Evolutionary conservation across 345 rosid species (phyloP), one percentile per base, ranked within the genome.

Genomic region (Populus alba): DNA sequence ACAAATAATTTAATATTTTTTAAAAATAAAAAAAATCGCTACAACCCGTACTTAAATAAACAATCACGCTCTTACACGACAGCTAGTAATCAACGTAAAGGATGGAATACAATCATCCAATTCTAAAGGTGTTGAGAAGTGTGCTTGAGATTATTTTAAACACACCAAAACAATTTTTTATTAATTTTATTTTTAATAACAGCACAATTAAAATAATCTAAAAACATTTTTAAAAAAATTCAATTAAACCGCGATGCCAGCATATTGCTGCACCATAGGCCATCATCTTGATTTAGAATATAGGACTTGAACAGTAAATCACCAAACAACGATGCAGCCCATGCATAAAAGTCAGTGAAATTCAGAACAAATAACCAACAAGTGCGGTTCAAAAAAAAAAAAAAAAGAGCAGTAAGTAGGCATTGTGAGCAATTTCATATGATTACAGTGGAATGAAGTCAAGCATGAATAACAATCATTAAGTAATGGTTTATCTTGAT

Each of bases 401-500:
- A 16, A 1, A n/a, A 47, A 47, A 47, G 1, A 5, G 5, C 18
- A 4, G 18, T 3, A 4, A 5, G 59, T 7, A 20, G 59, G 59
- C 59, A 53, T 53, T 20, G n/a, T 20, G 23, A 20, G 23, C 59
- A 5, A 20, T 53, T 20, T 53, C n/a, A 7, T 59, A 59, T 59
- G 65, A 59, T 59, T 23, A 59, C 29, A 59, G 9, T 59, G 65
- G 23, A 59, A 59, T 10, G 27, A 53, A 59, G 66, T 69, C 29
- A 5, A 74, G 67, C 55, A 68, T 22, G 68, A 57, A 65, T 71
- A 62, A 74, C 23, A 39, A 65, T 43, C 38, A 55, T 51, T 33
- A 55, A 80, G 72, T 63, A 82, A 29, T 23, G 27, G 11, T 59
- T 65, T 47, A 39, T 2, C 35, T 55, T 75, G 27, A 59, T 59